Evolutionary conservation across 1,284 basidiomycete genomes (phyloP), one percentile per base, ranked within the genome.

Genomic region (Malassezia sp.): DNA sequence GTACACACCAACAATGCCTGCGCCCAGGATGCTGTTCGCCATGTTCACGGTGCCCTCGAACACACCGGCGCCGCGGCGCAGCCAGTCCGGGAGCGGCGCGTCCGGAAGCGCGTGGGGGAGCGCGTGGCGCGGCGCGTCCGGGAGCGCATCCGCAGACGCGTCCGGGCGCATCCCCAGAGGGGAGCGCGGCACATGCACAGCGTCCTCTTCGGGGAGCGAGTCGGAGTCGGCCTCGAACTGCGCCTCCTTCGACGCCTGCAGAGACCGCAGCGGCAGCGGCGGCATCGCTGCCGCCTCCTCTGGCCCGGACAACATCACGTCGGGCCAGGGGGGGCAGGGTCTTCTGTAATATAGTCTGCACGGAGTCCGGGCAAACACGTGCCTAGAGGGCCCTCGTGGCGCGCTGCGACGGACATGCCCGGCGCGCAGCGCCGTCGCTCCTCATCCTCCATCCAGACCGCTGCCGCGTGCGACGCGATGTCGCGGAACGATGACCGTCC

Each of bases 11-110:
- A 73, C 69, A 42, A 73, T 72, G 4, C 86, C 87, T 63, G 91
- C 91, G 32, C 91, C 91, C 20, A 97, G 75, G 42, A 97, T 96
- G 5, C 87, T 90, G 71, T 97, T 97, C 23, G 88, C 86, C 86
- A 89, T 89, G 63, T 89, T 89, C 18, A 85, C 84, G 40, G 89
- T 78, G 6, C 84, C 87, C 60, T 87, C 84, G 2, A 88, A 39
- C 71, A 90, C 73, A 0, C 82, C 81, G 22, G 87, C 86, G 20
- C 85, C 85, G 23, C 66, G 59, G 21, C 59, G 61, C 20, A 72
- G 54, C 72, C 72, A 73, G 26, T 72, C 71, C 6, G 72, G 72
- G 4, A 67, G 48, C 27, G 57, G 54, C 56, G 56, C 52, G 2
- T 80, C 76, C 46, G 32, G 30, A 11, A 63, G 50, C 15, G 54